Conservation (phyloP, 345 rosid genomes). For the Hirschfeldia incana region DNA sequence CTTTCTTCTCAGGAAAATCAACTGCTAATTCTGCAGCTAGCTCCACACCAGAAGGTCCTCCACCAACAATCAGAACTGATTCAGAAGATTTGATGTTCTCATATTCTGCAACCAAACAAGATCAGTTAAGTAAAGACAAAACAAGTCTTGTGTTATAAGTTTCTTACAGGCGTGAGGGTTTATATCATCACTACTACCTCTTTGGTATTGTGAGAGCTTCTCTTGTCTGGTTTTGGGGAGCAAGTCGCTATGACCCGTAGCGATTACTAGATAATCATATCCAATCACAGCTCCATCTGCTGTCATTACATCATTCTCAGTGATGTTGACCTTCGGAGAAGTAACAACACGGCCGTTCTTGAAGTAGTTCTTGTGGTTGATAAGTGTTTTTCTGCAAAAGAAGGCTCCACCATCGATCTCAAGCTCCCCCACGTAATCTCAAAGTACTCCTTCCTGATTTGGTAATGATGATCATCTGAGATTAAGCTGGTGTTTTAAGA, state of each 20-base stretch:
- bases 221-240: too few species aligned
- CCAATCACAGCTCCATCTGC: constrained; percentile 47
- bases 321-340: constrained; percentile 59
- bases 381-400: constrained; percentile 63
- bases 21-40: too few species aligned
- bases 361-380: constrained; percentile 69
- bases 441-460: constrained; percentile 83
- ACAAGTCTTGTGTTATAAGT: not conserved
- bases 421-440: constrained; percentile 85
- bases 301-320: constrained; percentile 60
- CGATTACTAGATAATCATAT: constrained; percentile 82
- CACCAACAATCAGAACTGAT: constrained; percentile 82
- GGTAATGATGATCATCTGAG: not conserved
- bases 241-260: constrained; percentile 57
- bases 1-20: too few species aligned
- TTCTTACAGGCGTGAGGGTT: not conserved
- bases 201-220: too few species aligned
- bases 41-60: constrained; percentile 94
- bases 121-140: not conserved
- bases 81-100: constrained; percentile 69
- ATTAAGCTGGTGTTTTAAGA: not conserved
- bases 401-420: constrained; percentile 85
- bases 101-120: constrained; percentile 47
- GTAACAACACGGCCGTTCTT: constrained; percentile 23
- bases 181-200: constrained; percentile 41